These are phyloP conservation scores for Panaeolus cyanescens DNA, from an alignment of 768 basidiomycete species.

Conservation along the genomic window DNA sequence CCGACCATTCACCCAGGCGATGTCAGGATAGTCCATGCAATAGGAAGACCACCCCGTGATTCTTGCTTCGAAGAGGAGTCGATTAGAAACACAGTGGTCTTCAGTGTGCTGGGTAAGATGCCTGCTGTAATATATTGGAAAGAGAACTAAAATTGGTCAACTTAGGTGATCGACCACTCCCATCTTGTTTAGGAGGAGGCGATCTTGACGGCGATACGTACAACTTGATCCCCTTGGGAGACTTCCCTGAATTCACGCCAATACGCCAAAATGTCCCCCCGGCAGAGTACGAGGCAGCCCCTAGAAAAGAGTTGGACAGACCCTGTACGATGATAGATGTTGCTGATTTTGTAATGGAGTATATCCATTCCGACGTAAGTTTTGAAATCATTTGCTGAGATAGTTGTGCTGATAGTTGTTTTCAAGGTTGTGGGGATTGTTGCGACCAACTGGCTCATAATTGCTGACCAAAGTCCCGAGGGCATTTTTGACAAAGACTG, in stretches of 20 bases:
- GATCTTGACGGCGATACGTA: constrained; percentile 71
- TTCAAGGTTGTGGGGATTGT: constrained; percentile 59
- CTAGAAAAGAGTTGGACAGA: constrained; percentile 42
- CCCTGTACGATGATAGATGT: constrained; percentile 64
- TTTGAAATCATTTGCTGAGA: background rate
- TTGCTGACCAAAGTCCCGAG: constrained; percentile 54
- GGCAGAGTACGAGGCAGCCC: constrained; percentile 51
- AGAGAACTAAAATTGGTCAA: background rate
- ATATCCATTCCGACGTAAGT: constrained; percentile 61
- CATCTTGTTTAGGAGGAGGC: constrained; percentile 66
- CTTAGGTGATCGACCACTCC: constrained; percentile 58
- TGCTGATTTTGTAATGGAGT: constrained; percentile 70
- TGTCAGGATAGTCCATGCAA: constrained; percentile 59
- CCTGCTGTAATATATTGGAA: background rate
- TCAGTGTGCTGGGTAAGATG: constrained; percentile 54
- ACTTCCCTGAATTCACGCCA: constrained; percentile 35
- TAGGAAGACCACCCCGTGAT: constrained; percentile 55
- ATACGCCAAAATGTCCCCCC: constrained; percentile 29
- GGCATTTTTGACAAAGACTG: constrained; percentile 57
- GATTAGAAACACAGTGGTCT: constrained; percentile 65
- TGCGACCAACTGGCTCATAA: constrained; percentile 63
- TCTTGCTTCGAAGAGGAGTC: constrained; percentile 55
- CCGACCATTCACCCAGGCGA: constrained; percentile 74
- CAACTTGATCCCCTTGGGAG: constrained; percentile 47
- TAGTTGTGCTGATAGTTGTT: background rate